Evolutionary conservation across 2,329 filamentous ascomycete species (phyloP).

Genomic region (Epichloe uncinata): DNA sequence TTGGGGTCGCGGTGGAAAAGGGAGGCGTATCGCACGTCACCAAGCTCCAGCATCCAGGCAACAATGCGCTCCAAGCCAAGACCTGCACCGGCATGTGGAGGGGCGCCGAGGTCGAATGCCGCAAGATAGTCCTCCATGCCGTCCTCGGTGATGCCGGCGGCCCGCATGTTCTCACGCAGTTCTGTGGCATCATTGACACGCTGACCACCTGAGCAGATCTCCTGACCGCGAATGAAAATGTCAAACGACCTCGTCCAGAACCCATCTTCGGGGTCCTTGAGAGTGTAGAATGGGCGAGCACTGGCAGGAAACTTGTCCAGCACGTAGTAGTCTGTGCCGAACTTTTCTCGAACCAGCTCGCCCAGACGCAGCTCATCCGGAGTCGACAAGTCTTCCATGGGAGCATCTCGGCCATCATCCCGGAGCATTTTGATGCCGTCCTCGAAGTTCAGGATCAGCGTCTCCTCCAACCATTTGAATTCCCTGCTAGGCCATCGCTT

Average conservation of each 20-base stretch:
- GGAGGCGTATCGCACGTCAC: slow-evolving; percentile 79
- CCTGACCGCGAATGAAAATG: slow-evolving; percentile 85
- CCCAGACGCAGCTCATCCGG: slow-evolving; percentile 79
- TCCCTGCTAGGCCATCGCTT: slow-evolving; percentile 77
- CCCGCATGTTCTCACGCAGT: slow-evolving; percentile 65
- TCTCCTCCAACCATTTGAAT: slow-evolving; percentile 76
- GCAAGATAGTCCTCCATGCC: slow-evolving; percentile 84
- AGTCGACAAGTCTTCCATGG: slow-evolving; percentile 67
- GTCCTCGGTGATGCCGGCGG: slow-evolving; percentile 61
- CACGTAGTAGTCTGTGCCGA: slow-evolving; percentile 82
- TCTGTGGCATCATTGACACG: slow-evolving; percentile 73
- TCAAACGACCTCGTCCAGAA: slow-evolving; percentile 84
- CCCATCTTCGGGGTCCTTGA: slow-evolving; percentile 62
- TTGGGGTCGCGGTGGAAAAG: slow-evolving; percentile 82
- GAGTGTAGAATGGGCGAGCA: slow-evolving; percentile 83
- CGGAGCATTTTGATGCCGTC: slow-evolving; percentile 74
- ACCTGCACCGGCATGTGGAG: slow-evolving; percentile 80
- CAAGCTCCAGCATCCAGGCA: slow-evolving; percentile 73
- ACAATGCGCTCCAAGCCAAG: slow-evolving; percentile 82
- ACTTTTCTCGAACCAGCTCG: slow-evolving; percentile 73
- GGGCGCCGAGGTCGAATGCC: slow-evolving; percentile 77
- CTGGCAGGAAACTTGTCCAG: slow-evolving; percentile 83
- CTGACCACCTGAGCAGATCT: slow-evolving; percentile 84
- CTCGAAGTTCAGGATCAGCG: slow-evolving; percentile 65
- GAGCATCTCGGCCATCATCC: slow-evolving; percentile 64